Evolutionary conservation across 1,139 yeast species (phyloP), one percentile per base, ranked within the genome.

Genomic region (Hyphopichia fennica): DNA sequence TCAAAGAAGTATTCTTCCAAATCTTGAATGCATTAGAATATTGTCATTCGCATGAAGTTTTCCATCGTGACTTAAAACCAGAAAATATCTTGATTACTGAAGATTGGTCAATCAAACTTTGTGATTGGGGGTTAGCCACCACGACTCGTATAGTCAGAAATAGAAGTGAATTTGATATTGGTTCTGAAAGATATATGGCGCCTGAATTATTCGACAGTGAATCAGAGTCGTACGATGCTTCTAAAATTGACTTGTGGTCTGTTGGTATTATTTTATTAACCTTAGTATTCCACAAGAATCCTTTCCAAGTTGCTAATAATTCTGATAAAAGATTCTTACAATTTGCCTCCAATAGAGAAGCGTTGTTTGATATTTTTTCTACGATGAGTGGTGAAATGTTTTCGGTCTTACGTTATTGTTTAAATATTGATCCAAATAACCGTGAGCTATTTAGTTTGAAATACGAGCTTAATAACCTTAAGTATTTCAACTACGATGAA

Each of bases 181-280:
- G 99, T 19, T 83, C 93, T 39, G 97, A 91, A 63, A 75, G 97
- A 46, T 93, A 93, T 63, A 93, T 93, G 99, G 96, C 98, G 0
- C 99, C 99, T 0, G 99, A 93, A 60, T 70, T 91, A 42, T 81
- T 86, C 56, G 89, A 84, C 52, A 63, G 69, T 20, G 75, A 79
- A 41, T 69, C 81, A 39, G 79, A 77, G 34, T 71, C 75, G 37
- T 93, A 93, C 62, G 89, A 87, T 56, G 93, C 97, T 16, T 82
- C 86, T 20, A 87, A 87, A 63, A 87, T 87, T 40, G 99, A 93
- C 65, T 74, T 91, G 44, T 93, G 99, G 99, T 84, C 97, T 1
- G 68, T 88, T 47, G 99, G 98, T 18, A 84, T 91, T 50, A 87
- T 90, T 44, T 72, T 93, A 47, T 70, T 93, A 54, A 91, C 95